Evolutionary conservation across 2,329 filamentous ascomycete genomes (phyloP).

Genomic region (Apiospora arundinis): DNA sequence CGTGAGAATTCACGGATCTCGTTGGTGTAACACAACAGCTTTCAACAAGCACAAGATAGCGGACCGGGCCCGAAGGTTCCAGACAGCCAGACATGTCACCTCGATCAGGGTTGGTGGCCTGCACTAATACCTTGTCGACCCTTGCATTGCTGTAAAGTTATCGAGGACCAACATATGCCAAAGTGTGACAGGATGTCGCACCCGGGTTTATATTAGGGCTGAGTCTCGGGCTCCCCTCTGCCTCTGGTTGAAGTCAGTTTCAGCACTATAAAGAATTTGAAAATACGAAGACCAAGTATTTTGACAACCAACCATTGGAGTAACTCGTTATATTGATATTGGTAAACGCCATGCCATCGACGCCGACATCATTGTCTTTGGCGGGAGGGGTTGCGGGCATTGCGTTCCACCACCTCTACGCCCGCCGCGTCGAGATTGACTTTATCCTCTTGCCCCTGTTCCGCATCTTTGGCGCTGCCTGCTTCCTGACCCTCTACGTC

Average conservation of each 20-base stretch:
- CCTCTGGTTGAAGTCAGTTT: fast-evolving
- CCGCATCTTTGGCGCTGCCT: background rate
- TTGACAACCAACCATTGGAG: background rate
- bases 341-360: background rate
- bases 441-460: conserved; percentile 18
- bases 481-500: background rate
- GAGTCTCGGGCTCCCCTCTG: background rate
- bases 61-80: too few relatives aligned
- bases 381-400: background rate
- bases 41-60: too few relatives aligned
- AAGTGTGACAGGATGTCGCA: too few relatives aligned
- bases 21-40: background rate
- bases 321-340: background rate
- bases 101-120: too few relatives aligned
- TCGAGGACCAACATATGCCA: background rate
- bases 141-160: background rate
- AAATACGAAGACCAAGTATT: background rate
- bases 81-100: background rate
- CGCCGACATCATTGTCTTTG: background rate
- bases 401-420: conserved; percentile 25
- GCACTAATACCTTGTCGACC: too few relatives aligned
- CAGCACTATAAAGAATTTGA: background rate
- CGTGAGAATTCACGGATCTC: background rate
- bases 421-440: conserved; percentile 25
- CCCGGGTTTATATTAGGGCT: background rate